These are phyloP conservation scores for Epichloe sp. DNA, from an alignment of 2,329 filamentous ascomycete genomes.

Conservation along the genomic window DNA sequence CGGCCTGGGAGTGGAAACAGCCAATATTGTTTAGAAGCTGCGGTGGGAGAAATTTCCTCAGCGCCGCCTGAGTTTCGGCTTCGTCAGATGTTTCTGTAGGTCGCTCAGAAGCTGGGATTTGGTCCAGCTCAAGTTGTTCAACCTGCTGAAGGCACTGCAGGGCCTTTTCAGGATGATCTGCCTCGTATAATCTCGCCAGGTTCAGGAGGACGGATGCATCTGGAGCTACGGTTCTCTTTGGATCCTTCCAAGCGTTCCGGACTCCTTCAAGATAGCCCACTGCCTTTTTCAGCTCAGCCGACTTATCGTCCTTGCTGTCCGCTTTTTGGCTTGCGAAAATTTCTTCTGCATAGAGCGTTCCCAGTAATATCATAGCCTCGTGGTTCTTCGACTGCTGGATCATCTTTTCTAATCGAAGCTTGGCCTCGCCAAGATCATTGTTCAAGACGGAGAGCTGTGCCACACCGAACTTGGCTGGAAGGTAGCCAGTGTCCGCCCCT, in stretches of 20 bases:
- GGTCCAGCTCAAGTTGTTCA: constrained; percentile 76
- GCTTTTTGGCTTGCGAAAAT: constrained; percentile 67
- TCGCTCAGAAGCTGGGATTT: constrained; percentile 57
- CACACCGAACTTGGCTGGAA: constrained; percentile 88
- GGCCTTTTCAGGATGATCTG: constrained; percentile 74
- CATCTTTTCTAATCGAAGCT: constrained; percentile 88
- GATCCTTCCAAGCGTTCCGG: constrained; percentile 79
- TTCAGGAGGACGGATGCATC: constrained; percentile 86
- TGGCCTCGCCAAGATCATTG: constrained; percentile 79
- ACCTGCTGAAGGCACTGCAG: constrained; percentile 85
- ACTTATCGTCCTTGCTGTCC: constrained; percentile 74
- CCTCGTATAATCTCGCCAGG: constrained; percentile 81
- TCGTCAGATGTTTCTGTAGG: constrained; percentile 45
- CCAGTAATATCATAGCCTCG: constrained; percentile 85
- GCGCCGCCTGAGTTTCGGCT: constrained; percentile 40
- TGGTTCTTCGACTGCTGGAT: constrained; percentile 70
- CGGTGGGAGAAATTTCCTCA: constrained; percentile 72
- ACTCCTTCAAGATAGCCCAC: constrained; percentile 74
- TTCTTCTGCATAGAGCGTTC: constrained; percentile 87
- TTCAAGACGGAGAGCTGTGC: constrained; percentile 80
- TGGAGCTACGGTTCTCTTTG: constrained; percentile 67
- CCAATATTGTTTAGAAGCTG: constrained; percentile 95
- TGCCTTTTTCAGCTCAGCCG: constrained; percentile 72
- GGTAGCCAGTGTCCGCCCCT: constrained; percentile 77
- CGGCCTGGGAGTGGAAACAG: constrained; percentile 83